A percentile compares a stretch with the other conserved stretches of the same genome.
Evolutionary conservation across 192 early-diverging fungal genomes (phyloP).

Genomic region (Umbelopsis sp.): DNA sequence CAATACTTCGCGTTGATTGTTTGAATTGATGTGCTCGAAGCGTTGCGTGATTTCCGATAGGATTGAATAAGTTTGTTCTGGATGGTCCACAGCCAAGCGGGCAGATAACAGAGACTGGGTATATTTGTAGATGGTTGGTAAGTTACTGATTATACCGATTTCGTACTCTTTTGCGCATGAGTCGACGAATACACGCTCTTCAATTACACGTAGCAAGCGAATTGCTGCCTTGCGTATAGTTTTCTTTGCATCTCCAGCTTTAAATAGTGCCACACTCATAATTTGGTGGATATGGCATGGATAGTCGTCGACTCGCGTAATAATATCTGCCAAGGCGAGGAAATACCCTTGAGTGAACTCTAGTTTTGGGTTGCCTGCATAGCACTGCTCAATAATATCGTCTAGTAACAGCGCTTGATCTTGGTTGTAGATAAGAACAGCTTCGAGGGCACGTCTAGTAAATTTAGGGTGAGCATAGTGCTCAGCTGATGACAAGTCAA

Average conservation of each 20-base stretch:
- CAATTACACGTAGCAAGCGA: slow-evolving; percentile 69
- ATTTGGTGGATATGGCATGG: slow-evolving; percentile 66
- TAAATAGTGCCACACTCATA: slow-evolving; percentile 74
- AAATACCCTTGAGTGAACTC: slow-evolving; percentile 76
- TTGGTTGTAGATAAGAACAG: slow-evolving; percentile 65
- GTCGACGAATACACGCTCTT: slow-evolving; percentile 62
- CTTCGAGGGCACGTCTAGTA: slow-evolving; percentile 63
- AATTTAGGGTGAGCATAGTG: not conserved
- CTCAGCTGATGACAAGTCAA: not conserved
- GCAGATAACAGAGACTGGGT: slow-evolving; percentile 72
- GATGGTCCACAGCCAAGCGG: slow-evolving; percentile 63
- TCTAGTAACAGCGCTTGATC: slow-evolving; percentile 58
- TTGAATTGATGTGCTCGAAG: slow-evolving; percentile 61
- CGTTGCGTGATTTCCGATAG: slow-evolving; percentile 76
- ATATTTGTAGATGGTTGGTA: slow-evolving; percentile 80
- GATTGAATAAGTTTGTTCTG: slow-evolving; percentile 68
- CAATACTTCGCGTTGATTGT: slow-evolving; percentile 69
- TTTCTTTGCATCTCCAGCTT: slow-evolving; percentile 71
- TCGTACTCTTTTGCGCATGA: slow-evolving; percentile 65
- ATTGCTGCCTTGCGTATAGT: slow-evolving; percentile 72
- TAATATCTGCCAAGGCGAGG: slow-evolving; percentile 70
- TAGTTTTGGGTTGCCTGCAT: slow-evolving; percentile 62
- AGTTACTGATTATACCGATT: slow-evolving; percentile 66
- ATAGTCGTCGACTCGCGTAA: slow-evolving; percentile 59
- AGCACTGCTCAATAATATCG: slow-evolving; percentile 70